A percentile compares a stretch with the other conserved stretches of the same genome.
These are phyloP conservation scores for Fagopyrum esculentum DNA, from an alignment of 148 eudicot species.

Conservation along the genomic window DNA sequence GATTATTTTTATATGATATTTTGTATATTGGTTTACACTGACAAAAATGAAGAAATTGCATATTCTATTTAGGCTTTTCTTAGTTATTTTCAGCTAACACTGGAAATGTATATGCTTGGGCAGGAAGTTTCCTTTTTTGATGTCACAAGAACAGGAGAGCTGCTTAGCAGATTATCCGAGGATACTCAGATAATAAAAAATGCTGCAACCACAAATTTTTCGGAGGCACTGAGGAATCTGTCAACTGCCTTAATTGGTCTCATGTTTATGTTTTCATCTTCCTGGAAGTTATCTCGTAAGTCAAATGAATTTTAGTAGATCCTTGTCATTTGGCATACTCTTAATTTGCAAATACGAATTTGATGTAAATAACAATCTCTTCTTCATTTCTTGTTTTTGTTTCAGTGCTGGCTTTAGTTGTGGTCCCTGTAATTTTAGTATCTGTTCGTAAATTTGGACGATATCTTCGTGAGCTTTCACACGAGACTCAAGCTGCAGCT, in stretches of 20 bases:
- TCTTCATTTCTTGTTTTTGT: background rate
- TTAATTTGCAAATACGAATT: background rate
- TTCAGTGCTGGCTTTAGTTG: conserved; percentile 70
- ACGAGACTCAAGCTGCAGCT: conserved; percentile 91
- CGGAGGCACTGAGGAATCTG: conserved; percentile 70
- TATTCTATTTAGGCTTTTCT: background rate
- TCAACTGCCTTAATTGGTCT: conserved; percentile 74
- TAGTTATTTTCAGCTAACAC: background rate
- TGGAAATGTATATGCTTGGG: background rate
- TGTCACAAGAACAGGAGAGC: conserved; percentile 89
- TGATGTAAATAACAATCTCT: background rate
- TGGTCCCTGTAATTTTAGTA: conserved; percentile 73
- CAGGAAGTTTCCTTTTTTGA: conserved; percentile 95
- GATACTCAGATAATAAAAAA: conserved; percentile 90
- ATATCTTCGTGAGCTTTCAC: conserved; percentile 78
- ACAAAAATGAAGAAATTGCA: background rate
- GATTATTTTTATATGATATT: background rate
- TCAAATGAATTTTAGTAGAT: background rate
- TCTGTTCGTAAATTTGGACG: conserved; percentile 80
- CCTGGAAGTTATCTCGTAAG: conserved; percentile 90
- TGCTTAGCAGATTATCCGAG: conserved; percentile 83
- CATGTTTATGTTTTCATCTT: conserved; percentile 72
- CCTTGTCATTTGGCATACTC: background rate
- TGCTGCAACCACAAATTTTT: conserved; percentile 93
- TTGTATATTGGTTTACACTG: background rate